A percentile compares a stretch with the other conserved stretches of the same genome.
Evolutionary conservation across 2,329 filamentous ascomycete species (phyloP).

Genomic region (Trichoderma koningiopsis): DNA sequence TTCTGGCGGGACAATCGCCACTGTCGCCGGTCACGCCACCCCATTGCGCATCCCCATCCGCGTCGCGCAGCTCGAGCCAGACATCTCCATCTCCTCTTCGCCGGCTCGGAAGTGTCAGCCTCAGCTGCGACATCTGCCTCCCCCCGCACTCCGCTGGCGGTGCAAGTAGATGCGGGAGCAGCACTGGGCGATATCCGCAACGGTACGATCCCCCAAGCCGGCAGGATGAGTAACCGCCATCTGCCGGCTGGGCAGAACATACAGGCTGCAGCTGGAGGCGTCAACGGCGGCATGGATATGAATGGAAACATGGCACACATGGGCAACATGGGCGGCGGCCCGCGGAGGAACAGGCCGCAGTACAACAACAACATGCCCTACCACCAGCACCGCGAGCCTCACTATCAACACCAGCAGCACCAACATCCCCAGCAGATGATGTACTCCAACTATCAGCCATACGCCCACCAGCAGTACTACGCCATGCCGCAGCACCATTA

Average conservation of each 20-base stretch:
- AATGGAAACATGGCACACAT: background rate
- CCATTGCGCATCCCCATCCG: slow-evolving; percentile 15
- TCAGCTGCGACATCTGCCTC: background rate
- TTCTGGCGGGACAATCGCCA: background rate
- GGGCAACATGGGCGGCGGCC: slow-evolving; percentile 36
- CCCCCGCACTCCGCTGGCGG: slow-evolving; percentile 21
- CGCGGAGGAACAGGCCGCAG: slow-evolving; percentile 43
- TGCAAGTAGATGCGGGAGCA: slow-evolving; percentile 36
- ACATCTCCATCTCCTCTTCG: background rate
- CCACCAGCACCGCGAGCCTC: slow-evolving; percentile 30
- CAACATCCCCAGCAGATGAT: slow-evolving; percentile 48
- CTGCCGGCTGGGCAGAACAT: slow-evolving; percentile 74
- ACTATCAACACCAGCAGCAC: slow-evolving; percentile 2
- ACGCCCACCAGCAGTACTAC: slow-evolving; percentile 50
- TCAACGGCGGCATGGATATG: slow-evolving; percentile 38
- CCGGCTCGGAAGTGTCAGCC: background rate
- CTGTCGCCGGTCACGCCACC: slow-evolving; percentile 8
- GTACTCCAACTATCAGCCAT: slow-evolving; percentile 56
- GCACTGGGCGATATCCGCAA: slow-evolving; percentile 39
- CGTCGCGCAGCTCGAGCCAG: slow-evolving; percentile 16
- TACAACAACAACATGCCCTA: slow-evolving; percentile 41
- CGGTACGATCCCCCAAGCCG: slow-evolving; percentile 57
- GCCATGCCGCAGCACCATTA: slow-evolving; percentile 60
- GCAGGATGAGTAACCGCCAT: slow-evolving; percentile 77
- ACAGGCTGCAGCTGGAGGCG: slow-evolving; percentile 47